Evolutionary conservation across 2,329 filamentous ascomycete species (phyloP), one percentile per base, ranked within the genome.

Genomic region (Sarocladiaceae sp.): DNA sequence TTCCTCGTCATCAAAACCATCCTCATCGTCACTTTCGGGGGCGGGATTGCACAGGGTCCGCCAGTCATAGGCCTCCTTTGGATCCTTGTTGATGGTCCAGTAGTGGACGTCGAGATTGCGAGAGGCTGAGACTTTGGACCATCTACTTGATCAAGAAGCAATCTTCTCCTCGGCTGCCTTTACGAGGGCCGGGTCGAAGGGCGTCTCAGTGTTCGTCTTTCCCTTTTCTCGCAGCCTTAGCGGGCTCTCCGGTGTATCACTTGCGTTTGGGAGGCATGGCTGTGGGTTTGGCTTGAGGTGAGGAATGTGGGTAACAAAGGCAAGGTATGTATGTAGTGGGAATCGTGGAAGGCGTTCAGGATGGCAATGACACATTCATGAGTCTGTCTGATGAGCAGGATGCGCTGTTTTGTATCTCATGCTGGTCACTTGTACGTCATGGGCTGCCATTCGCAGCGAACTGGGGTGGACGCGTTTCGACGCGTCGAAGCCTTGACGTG

Each of bases 61-160:
- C 47, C 48, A 62, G 33, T 53, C 45, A 42, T 59, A 61, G 12
- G 54, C 54, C 45, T 54, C 51, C 13, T 53, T 44, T 10, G 55
- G 49, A 29, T 61, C 50, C 34, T 55, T 49, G 44, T 51, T 56
- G 4, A 34, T 45, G 1, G 41, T 49, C 40, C 56, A 53, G 43
- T 61, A 63, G 13, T 54, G 49, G 4, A 44, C 45, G 21, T 64
- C 61, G 13, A 55, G 52, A 46, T 65, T 66, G 24, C 52, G 57
- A 4, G 64, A 65, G 20, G 45, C 62, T 5, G 62, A 66, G 10
- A 63, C 51, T 6, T 42, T 46, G 3, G 60, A 49, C 60, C 62
- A 65, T 41, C 58, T 57, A 15, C 50, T 48, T 10, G 34, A 39
- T 5, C 34, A 21, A 6, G 34, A 4, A 10, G 6, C 21, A 15